Evolutionary conservation across 345 rosid species (phyloP), one percentile per base, ranked within the genome.

Genomic region (Arabis alpina): DNA sequence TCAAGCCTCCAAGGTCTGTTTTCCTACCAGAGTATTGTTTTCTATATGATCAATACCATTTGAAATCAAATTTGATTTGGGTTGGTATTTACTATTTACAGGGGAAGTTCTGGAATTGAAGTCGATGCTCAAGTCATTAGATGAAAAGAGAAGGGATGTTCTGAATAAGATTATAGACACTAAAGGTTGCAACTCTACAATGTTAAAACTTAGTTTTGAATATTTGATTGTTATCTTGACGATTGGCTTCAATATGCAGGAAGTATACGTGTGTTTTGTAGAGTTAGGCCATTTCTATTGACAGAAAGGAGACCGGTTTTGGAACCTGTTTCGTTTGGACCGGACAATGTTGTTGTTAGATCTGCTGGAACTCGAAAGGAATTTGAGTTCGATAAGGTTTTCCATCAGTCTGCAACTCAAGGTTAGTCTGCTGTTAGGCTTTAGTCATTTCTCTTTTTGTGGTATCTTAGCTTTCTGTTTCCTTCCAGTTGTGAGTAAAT

Each of bases 201-300:
- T 72, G 61, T 42, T 45, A 16, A 40, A 14, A 54, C 11, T 10
- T 65, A 41, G 44, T 5, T 39, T 70, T 60, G 5, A 25, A 13
- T 36, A 52, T 61, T 12, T 63, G 58, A 59, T 60, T 32, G 15
- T 65, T 53, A 54, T 76, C 34, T 59, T 4, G 44, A 64, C 36
- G 40, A 14, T 5, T 56, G 74, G 41, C 36, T 72, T 72, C 23
- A 48, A 73, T 56, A 71, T 82, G 77, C 90, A 90, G 98, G 98
- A 54, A 78, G 83, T 23, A 93, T 93, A 68, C 82, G 98, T 56
- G 93, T 88, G 44, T 88, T 90, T 77, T 90, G 97, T 72, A 82
- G 98, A 61, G 87, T 90, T 27, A 84, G 92, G 48, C 96, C 92
- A 3, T 81, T 78, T 77, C 64, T 76, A 12, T 36, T 39, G 11